A percentile compares a stretch with the other conserved stretches of the same genome.
Conservation (phyloP, 2,329 filamentous ascomycete species). For the Incumbomyces lentus region DNA sequence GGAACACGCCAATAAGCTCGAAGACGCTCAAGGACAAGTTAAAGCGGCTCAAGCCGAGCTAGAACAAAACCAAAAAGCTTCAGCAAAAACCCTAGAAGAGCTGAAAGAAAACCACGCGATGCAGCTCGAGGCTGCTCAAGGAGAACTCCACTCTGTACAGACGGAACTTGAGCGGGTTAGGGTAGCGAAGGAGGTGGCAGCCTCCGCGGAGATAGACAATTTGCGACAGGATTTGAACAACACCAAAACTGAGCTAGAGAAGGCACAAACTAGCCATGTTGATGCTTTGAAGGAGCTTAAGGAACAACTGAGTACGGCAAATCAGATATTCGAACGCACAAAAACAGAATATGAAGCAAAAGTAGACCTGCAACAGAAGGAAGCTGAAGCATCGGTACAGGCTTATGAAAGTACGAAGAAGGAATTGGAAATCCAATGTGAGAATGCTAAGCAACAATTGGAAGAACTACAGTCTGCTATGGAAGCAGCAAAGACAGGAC, state of each 20-base stretch:
- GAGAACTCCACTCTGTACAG: background rate
- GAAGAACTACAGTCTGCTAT: constrained; percentile 27
- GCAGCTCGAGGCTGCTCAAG: constrained; percentile 12
- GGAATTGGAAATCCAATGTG: constrained; percentile 11
- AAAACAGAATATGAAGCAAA: constrained; percentile 13
- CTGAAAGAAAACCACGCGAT: constrained; percentile 16
- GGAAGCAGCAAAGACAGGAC: constrained; percentile 23
- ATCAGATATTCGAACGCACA: constrained; percentile 11
- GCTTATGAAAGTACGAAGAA: constrained; percentile 13
- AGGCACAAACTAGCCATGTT: constrained; percentile 5
- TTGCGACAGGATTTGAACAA: background rate
- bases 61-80: background rate
- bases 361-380: constrained; percentile 10
- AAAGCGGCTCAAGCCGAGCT: background rate
- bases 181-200: background rate
- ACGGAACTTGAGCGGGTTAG: background rate
- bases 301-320: constrained; percentile 10
- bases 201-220: background rate
- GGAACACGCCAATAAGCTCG: constrained; percentile 10
- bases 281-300: constrained; percentile 10
- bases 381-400: constrained; percentile 6
- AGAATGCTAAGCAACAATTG: constrained; percentile 21
- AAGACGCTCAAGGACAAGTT: constrained; percentile 9
- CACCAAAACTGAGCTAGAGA: background rate
- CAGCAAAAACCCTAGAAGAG: background rate